Conservation (phyloP, 345 rosid genomes). For the Eucalyptus marginata region DNA sequence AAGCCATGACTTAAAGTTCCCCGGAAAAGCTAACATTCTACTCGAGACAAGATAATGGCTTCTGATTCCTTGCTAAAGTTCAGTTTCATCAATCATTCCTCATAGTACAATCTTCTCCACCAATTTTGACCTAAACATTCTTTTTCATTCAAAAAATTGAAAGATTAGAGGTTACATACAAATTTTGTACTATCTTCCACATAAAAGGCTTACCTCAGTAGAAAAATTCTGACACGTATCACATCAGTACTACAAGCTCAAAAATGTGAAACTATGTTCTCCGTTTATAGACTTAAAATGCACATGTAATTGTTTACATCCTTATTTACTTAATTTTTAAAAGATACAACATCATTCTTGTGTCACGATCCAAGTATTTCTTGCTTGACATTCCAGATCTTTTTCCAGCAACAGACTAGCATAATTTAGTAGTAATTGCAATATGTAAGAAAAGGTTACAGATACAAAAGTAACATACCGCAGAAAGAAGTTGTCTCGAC, state of each 20-base stretch:
- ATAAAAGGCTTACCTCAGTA: neutral
- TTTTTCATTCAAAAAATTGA: neutral
- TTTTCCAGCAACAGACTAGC: neutral
- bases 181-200: neutral
- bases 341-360: neutral
- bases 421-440: neutral
- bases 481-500: constrained; percentile 79
- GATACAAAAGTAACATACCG: constrained; percentile 22
- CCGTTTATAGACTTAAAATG: neutral
- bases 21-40: neutral
- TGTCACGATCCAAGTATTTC: neutral
- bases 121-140: neutral
- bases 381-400: neutral
- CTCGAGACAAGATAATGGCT: neutral
- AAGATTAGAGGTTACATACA: neutral
- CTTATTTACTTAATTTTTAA: neutral
- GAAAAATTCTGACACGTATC: neutral
- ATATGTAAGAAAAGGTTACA: neutral
- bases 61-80: neutral
- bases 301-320: neutral
- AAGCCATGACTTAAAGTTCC: neutral
- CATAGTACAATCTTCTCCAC: neutral
- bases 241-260: neutral
- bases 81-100: neutral
- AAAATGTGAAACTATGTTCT: neutral